A percentile compares a stretch with the other conserved stretches of the same genome.
phyloP scores from a whole-genome alignment of 2,329 filamentous ascomycete species.

The Gnomoniopsis sp. region DNA sequence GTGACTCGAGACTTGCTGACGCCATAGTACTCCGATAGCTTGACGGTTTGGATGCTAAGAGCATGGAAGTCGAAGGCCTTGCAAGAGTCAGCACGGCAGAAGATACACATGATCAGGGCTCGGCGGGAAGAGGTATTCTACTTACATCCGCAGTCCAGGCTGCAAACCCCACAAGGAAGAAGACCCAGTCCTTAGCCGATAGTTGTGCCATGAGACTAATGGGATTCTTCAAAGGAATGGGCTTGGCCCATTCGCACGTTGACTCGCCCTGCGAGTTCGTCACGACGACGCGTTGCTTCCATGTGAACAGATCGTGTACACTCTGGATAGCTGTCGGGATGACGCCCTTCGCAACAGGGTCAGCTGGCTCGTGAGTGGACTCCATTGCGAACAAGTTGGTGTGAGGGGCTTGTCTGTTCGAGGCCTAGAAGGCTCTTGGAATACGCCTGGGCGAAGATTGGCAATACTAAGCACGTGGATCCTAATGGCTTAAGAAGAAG shows the following conservation, averaged over 20 bases:
- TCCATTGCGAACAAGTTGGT: slow-evolving; percentile 19
- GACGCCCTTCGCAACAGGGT: slow-evolving; percentile 64
- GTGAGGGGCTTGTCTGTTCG: neutral
- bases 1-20: slow-evolving; percentile 63
- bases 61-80: slow-evolving; percentile 77
- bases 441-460: neutral
- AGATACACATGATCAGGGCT: no score
- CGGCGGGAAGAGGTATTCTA: no score
- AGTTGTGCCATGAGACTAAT: slow-evolving; percentile 65
- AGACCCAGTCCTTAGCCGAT: slow-evolving; percentile 65
- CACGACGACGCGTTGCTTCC: slow-evolving; percentile 70
- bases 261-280: slow-evolving; percentile 63
- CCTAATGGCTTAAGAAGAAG: neutral
- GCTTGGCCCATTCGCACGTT: slow-evolving; percentile 64
- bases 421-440: neutral
- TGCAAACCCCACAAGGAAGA: slow-evolving; percentile 69
- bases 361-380: slow-evolving; percentile 48
- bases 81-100: no score
- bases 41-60: slow-evolving; percentile 72
- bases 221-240: slow-evolving; percentile 66
- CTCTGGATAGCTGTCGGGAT: slow-evolving; percentile 26
- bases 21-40: slow-evolving; percentile 54
- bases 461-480: neutral
- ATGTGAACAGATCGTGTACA: slow-evolving; percentile 39
- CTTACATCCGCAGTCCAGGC: slow-evolving; percentile 69